Evolutionary conservation across 306 rosid genomes (phyloP).

Genomic region (Pueraria montana): DNA sequence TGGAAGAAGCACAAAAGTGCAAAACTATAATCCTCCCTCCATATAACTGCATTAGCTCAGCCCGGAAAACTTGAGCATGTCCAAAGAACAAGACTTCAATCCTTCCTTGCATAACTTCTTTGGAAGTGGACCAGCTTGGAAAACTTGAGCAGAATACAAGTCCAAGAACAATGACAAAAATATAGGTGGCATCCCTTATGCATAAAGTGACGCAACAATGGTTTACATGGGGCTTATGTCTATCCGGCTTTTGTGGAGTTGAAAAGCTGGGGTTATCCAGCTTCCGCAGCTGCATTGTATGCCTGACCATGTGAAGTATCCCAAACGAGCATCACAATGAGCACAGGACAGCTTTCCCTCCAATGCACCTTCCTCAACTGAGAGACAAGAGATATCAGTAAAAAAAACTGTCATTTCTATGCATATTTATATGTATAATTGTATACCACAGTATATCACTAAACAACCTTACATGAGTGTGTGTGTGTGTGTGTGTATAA

Average conservation of each 20-base stretch:
- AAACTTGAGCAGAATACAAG: slow-evolving; percentile 44
- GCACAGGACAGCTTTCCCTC: slow-evolving; percentile 91
- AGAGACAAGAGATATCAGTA: slow-evolving; percentile 46
- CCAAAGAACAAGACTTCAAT: slow-evolving; percentile 19
- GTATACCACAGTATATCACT: background rate
- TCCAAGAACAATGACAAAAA: slow-evolving; percentile 39
- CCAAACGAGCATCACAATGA: slow-evolving; percentile 95
- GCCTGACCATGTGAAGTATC: slow-evolving; percentile 95
- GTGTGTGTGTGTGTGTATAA: background rate
- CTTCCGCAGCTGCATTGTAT: slow-evolving; percentile 97
- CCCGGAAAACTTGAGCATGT: slow-evolving; percentile 37
- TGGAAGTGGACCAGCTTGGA: slow-evolving; percentile 44
- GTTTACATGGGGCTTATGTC: slow-evolving; percentile 73
- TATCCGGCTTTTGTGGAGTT: slow-evolving; percentile 89
- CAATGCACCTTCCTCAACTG: slow-evolving; percentile 95
- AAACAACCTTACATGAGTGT: background rate
- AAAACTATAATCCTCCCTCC: slow-evolving; percentile 33
- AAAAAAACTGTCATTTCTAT: slow-evolving; percentile 17
- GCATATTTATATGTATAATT: slow-evolving; percentile 11
- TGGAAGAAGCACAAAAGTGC: slow-evolving; percentile 40
- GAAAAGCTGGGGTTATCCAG: slow-evolving; percentile 99
- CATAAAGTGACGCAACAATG: slow-evolving; percentile 27
- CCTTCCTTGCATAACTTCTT: slow-evolving; percentile 34
- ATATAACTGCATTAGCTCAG: slow-evolving; percentile 25
- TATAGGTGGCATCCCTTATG: slow-evolving; percentile 13